Conservation (phyloP, 306 rosid species). For the Citrullus colocynthis region DNA sequence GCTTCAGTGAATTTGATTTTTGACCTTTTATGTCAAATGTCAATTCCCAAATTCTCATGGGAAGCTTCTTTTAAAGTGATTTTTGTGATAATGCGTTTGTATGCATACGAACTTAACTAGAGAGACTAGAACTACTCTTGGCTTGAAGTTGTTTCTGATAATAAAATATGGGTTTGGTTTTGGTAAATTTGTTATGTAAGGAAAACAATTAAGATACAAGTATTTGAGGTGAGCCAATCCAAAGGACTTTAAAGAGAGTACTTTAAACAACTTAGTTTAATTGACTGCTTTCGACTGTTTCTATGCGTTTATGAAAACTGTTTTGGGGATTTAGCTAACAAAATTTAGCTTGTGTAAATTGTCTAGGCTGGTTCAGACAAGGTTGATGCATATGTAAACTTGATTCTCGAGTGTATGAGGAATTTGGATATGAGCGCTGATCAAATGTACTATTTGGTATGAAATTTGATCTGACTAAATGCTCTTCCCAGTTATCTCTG, state of each 20-base stretch:
- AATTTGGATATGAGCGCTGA: conserved; percentile 4
- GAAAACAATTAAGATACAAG: too few relatives aligned
- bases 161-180: not conserved
- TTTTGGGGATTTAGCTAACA: conserved; percentile 6
- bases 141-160: not conserved
- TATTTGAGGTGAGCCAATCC: not conserved
- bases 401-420: conserved; percentile 12
- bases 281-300: not conserved
- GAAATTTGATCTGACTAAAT: conserved; percentile 1
- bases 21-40: not conserved
- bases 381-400: conserved; percentile 12
- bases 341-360: conserved; percentile 5
- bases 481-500: not conserved
- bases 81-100: not conserved
- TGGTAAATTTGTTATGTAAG: not conserved
- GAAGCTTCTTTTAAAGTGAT: not conserved
- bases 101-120: not conserved
- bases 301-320: not conserved
- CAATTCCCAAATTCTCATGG: not conserved
- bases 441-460: not conserved
- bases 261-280: not conserved
- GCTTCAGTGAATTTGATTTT: not conserved
- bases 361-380: conserved; percentile 11
- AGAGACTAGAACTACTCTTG: not conserved
- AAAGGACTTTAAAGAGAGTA: not conserved